phyloP scores from a whole-genome alignment of 345 rosid genomes.

The Eucalyptus regnans region DNA sequence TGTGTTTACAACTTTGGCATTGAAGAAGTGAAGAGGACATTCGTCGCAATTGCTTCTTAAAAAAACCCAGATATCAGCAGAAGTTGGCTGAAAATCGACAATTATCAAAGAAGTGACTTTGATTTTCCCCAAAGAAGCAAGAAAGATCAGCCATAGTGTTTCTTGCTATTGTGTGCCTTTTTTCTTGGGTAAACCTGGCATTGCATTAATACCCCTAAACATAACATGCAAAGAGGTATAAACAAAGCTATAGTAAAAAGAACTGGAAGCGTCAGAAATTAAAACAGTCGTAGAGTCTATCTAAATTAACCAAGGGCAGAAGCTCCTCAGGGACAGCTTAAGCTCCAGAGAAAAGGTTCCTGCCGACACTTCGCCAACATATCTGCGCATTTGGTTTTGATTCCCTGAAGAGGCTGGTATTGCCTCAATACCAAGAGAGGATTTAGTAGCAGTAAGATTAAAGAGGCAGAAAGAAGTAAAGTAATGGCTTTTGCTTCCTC shows the following conservation, averaged over 20 bases:
- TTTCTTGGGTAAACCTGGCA: neutral
- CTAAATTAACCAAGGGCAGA: neutral
- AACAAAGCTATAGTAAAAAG: neutral
- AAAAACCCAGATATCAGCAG: neutral
- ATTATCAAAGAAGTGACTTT: neutral
- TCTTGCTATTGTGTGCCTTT: neutral
- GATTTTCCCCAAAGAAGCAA: neutral
- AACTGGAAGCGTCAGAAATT: neutral
- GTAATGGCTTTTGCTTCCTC: neutral
- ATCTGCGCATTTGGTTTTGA: neutral
- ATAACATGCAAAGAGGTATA: neutral
- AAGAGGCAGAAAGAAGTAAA: neutral
- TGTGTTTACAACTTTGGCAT: neutral
- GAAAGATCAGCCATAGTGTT: neutral
- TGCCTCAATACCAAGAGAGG: neutral
- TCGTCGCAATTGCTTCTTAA: neutral
- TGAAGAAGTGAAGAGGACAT: neutral
- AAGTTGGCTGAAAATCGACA: neutral
- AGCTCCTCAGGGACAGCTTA: neutral
- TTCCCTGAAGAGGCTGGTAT: neutral
- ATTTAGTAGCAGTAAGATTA: neutral
- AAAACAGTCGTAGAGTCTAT: neutral
- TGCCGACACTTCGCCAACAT: neutral
- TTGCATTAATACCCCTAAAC: neutral
- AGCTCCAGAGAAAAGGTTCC: neutral